phyloP scores from a whole-genome alignment of 2,329 filamentous ascomycete species.

The Aspergillus pseudotamarii region DNA sequence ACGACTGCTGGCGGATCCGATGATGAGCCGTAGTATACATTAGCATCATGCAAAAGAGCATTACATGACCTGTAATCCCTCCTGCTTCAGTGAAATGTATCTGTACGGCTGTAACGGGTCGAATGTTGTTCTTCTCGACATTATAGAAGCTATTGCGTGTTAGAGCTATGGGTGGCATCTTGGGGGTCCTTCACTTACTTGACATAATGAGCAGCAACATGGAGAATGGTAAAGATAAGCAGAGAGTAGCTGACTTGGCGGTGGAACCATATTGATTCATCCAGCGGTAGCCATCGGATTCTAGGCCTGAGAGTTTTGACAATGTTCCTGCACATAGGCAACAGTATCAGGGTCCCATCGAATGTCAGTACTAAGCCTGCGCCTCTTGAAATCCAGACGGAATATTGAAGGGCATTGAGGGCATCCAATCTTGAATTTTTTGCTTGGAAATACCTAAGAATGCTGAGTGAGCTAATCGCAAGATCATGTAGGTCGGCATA shows the following conservation, averaged over 20 bases:
- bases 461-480: constrained; percentile 26
- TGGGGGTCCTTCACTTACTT: constrained; percentile 62
- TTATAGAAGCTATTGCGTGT: constrained; percentile 78
- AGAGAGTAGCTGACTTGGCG: constrained; percentile 89
- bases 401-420: constrained; percentile 80
- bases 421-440: constrained; percentile 68
- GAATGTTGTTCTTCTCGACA: constrained; percentile 81
- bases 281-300: constrained; percentile 84
- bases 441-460: constrained; percentile 74
- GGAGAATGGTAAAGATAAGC: constrained; percentile 77
- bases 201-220: constrained; percentile 84
- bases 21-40: constrained; percentile 97
- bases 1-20: constrained; percentile 93
- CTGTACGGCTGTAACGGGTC: constrained; percentile 77
- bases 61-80: constrained; percentile 93
- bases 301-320: constrained; percentile 84
- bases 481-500: neutral
- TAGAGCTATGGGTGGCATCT: constrained; percentile 21
- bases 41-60: constrained; percentile 98
- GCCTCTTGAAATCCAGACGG: constrained; percentile 95
- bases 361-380: constrained; percentile 83
- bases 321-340: constrained; percentile 93
- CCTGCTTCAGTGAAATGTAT: constrained; percentile 90
- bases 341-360: constrained; percentile 82
- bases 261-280: constrained; percentile 97